Evolutionary conservation across 2,329 filamentous ascomycete genomes (phyloP), one percentile per base, ranked within the genome.

Genomic region (Periconia sp.): DNA sequence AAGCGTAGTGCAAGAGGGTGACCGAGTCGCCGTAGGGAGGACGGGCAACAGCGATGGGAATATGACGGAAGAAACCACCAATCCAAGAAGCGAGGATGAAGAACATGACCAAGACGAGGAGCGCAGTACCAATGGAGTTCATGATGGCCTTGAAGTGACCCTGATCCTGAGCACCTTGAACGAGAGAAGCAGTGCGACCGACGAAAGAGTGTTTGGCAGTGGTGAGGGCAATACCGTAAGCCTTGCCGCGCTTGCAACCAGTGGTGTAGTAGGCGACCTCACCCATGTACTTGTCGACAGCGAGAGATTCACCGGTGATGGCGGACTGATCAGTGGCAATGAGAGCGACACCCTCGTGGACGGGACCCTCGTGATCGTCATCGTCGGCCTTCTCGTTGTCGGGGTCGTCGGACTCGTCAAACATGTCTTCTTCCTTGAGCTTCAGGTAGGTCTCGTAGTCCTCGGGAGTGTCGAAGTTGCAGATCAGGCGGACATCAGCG

Each of bases 131-230:
- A 69, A 91, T 91, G 70, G 84, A 87, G 83, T 91, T 87, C 88
- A 91, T 91, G 80, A 91, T 88, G 61, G 87, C 87, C 80, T 91
- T 90, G 84, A 90, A 90, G 77, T 90, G 87, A 77, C 88, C 88
- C 69, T 86, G 82, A 74, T 90, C 88, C 77, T 89, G 81, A 61
- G 88, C 88, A 62, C 87, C 88, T 77, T 90, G 85, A 47, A 91
- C 88, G 48, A 91, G 81, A 64, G 84, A 83, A 57, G 88, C 88
- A 64, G 88, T 91, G 74, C 85, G 85, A 77, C 88, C 88, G 73
- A 91, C 88, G 79, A 91, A 91, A 54, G 88, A 91, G 76, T 84
- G 82, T 71, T 82, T 85, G 52, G 88, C 88, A 58, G 85, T 85
- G 61, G 85, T 83, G 55, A 83, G 82, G 68, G 86, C 82, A 58